Conservation (phyloP, 164 flowering plant genomes). For the Vitis vinifera region ASM3070453v1 NC_081809.1:19423501-19424000, state of each 20-base stretch:
- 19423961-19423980: conserved; percentile 15
- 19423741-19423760: conserved; percentile 18
- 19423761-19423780: not conserved
- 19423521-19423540: conserved; percentile 26
- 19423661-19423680: conserved; percentile 15
- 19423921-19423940: not conserved
- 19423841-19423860: conserved; percentile 2
- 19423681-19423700: not conserved
- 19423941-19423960: conserved; percentile 14
- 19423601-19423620: conserved; percentile 8
- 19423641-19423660: conserved; percentile 25
- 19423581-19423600: conserved; percentile 19
- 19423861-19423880: not conserved
- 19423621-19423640: not conserved
- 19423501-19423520: conserved; percentile 30
- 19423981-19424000: conserved; percentile 2
- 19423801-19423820: conserved; percentile 18
- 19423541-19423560: not conserved
- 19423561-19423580: conserved; percentile 20
- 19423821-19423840: conserved; percentile 3
- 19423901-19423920: conserved; percentile 15
- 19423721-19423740: conserved; percentile 25
- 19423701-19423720: conserved; percentile 13
- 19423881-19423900: not conserved
- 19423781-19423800: conserved; percentile 25